A percentile compares a stretch with the other conserved stretches of the same genome.
These are phyloP conservation scores for Cyberlindnera veronae DNA, from an alignment of 805 yeast species.

Conservation along the genomic window DNA sequence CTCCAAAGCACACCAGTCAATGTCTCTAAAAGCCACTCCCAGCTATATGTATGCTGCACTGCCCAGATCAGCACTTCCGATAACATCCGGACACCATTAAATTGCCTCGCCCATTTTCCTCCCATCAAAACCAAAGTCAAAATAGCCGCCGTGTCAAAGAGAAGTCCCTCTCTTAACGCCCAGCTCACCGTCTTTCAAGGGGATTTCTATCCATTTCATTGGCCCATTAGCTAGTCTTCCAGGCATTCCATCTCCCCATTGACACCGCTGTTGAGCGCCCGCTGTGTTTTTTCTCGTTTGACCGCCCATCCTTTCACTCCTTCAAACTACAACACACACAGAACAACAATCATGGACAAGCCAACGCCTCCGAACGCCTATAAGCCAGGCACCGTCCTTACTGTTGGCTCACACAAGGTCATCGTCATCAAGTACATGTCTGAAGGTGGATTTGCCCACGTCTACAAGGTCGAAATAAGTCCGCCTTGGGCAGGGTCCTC, in stretches of 20 bases:
- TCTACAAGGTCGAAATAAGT: conserved; percentile 70
- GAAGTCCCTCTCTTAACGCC: too few relatives aligned
- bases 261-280: too few relatives aligned
- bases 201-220: not conserved
- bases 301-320: too few relatives aligned
- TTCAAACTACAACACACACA: too few relatives aligned
- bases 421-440: conserved; percentile 68
- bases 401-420: conserved; percentile 83
- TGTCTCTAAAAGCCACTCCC: too few relatives aligned
- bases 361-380: conserved; percentile 58
- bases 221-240: too few relatives aligned
- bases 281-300: too few relatives aligned
- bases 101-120: not conserved
- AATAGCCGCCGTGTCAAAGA: conserved; percentile 6
- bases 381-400: conserved; percentile 69
- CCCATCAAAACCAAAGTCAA: not conserved
- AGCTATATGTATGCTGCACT: too few relatives aligned
- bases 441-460: conserved; percentile 95
- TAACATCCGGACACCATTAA: too few relatives aligned
- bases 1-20: too few relatives aligned
- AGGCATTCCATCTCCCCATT: too few relatives aligned
- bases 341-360: conserved; percentile 10
- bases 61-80: too few relatives aligned
- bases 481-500: conserved; percentile 53
- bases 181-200: not conserved